These are phyloP conservation scores for Collybia mongolica DNA, from an alignment of 768 basidiomycete genomes.

Conservation along the genomic window DNA sequence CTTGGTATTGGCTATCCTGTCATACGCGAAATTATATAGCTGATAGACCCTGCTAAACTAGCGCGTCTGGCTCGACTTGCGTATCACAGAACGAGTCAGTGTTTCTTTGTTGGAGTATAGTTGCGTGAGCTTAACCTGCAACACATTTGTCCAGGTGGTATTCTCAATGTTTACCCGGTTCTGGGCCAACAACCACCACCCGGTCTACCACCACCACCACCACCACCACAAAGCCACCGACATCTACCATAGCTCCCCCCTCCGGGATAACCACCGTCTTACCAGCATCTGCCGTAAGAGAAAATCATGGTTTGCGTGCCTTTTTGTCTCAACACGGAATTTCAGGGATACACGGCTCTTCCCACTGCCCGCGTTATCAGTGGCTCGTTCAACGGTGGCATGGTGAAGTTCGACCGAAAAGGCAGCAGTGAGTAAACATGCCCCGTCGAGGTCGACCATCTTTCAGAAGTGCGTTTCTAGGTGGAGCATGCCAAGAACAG, in stretches of 20 bases:
- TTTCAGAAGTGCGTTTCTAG: constrained; percentile 4
- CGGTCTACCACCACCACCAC: constrained; percentile 14
- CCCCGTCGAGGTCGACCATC: background rate
- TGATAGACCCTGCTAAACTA: background rate
- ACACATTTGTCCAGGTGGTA: constrained; percentile 7
- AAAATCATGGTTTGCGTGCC: background rate
- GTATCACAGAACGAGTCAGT: constrained; percentile 10
- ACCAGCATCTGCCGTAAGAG: constrained; percentile 24
- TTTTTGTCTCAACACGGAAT: background rate
- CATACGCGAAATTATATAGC: background rate
- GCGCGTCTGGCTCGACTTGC: constrained; percentile 15
- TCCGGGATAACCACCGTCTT: constrained; percentile 20
- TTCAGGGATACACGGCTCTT: constrained; percentile 24
- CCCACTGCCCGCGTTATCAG: constrained; percentile 26
- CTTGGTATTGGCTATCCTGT: constrained; percentile 7
- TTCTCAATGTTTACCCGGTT: constrained; percentile 15
- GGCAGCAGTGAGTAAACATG: constrained; percentile 22
- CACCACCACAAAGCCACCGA: constrained; percentile 13
- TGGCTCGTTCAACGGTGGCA: constrained; percentile 24
- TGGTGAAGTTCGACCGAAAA: constrained; percentile 25
- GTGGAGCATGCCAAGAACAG: constrained; percentile 24
- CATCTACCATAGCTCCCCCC: constrained; percentile 11
- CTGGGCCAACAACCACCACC: constrained; percentile 7
- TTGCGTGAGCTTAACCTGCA: background rate
- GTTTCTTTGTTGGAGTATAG: background rate